Percentiles rank a stretch among this genome's conserved stretches.
These are phyloP conservation scores for Talaromyces ruber DNA, from an alignment of 495 filamentous ascomycete genomes.

Conservation along the genomic window DNA sequence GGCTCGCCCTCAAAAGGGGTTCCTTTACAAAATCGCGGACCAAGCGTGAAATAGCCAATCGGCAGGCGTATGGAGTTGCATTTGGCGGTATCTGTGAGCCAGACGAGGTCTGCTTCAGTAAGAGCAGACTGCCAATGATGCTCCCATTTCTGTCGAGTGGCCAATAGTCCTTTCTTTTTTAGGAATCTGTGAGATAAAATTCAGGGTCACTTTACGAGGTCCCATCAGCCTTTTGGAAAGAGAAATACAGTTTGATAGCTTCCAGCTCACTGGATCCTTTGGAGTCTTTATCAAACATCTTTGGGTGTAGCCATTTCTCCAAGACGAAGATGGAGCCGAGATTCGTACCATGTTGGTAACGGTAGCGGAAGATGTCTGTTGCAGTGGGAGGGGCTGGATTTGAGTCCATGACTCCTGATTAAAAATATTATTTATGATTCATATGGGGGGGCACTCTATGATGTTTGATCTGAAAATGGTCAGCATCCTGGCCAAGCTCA, in stretches of 20 bases:
- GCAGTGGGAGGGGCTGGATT: conserved; percentile 18
- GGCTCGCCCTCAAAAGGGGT: conserved; percentile 37
- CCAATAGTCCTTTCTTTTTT: conserved; percentile 29
- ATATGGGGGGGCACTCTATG: too few species aligned
- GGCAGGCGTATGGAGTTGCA: conserved; percentile 47
- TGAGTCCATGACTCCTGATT: neutral
- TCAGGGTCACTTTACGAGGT: neutral
- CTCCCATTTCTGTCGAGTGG: conserved; percentile 40
- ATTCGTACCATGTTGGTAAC: conserved; percentile 49
- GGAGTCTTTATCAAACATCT: conserved; percentile 29
- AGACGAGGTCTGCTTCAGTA: conserved; percentile 33
- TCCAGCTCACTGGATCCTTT: conserved; percentile 34
- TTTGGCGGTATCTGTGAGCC: conserved; percentile 33
- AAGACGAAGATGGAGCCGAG: conserved; percentile 48
- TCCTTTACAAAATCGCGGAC: conserved; percentile 31
- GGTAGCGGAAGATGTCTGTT: conserved; percentile 40
- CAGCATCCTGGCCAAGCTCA: neutral
- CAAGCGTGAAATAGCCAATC: conserved; percentile 47
- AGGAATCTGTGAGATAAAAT: conserved; percentile 16
- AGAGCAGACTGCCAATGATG: conserved; percentile 38
- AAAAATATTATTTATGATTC: neutral
- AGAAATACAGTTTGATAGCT: conserved; percentile 26
- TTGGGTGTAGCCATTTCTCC: conserved; percentile 41
- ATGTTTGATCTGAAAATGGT: neutral
- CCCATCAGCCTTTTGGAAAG: neutral